Conservation (phyloP, 2,329 filamentous ascomycete species). For the Rutstroemia sp. region DNA sequence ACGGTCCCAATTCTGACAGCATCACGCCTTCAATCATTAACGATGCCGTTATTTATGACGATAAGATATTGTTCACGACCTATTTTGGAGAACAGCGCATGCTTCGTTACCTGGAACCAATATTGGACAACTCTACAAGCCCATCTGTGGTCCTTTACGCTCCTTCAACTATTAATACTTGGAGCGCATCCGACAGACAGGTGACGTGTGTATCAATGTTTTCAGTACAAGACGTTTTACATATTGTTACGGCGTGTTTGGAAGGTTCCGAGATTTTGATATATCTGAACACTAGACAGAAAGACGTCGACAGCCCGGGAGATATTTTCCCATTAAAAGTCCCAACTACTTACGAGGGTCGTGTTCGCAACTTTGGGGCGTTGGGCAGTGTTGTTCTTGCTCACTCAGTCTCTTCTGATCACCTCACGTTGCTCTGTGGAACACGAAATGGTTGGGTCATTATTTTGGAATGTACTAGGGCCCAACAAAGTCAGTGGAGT, state of each 20-base stretch:
- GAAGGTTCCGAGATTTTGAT: too few species aligned
- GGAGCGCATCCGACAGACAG: neutral
- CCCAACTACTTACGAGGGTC: neutral
- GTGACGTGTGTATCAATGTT: too few species aligned
- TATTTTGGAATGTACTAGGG: conserved; percentile 16
- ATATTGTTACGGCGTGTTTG: too few species aligned
- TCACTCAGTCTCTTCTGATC: neutral
- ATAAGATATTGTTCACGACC: conserved; percentile 22
- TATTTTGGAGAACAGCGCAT: conserved; percentile 6
- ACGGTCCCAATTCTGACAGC: conserved; percentile 13
- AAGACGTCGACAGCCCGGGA: neutral
- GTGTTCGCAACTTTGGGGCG: conserved; percentile 11
- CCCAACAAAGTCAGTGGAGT: neutral
- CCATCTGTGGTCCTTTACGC: neutral
- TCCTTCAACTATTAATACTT: neutral
- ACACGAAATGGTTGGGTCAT: conserved; percentile 25
- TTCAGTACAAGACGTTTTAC: too few species aligned
- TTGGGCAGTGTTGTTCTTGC: conserved; percentile 23
- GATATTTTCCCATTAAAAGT: neutral
- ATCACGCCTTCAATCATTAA: conserved; percentile 11
- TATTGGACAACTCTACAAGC: neutral
- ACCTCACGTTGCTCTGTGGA: conserved; percentile 23
- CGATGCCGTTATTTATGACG: conserved; percentile 19
- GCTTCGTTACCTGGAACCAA: conserved; percentile 1
- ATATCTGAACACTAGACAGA: neutral